Evolutionary conservation across 495 filamentous ascomycete species (phyloP).

Genomic region (Penicillium waksmanii): DNA sequence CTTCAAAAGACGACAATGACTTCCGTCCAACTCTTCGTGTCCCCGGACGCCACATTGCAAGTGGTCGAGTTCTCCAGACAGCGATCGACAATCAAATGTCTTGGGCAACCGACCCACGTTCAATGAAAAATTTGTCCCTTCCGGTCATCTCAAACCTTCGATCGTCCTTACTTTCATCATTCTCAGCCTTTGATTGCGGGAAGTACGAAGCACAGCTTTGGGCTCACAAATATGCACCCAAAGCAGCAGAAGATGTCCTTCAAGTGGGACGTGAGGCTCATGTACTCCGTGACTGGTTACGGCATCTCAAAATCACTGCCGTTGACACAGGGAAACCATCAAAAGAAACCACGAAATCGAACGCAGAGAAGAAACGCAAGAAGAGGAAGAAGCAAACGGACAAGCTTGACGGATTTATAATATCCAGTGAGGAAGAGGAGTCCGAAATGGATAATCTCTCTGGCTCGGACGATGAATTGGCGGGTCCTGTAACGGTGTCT

Average conservation of each 20-base stretch:
- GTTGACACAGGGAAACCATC: constrained; percentile 64
- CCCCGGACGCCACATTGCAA: constrained; percentile 40
- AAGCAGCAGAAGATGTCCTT: constrained; percentile 69
- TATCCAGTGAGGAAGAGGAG: constrained; percentile 81
- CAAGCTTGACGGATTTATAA: constrained; percentile 81
- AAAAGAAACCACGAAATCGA: constrained; percentile 46
- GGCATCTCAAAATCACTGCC: constrained; percentile 68
- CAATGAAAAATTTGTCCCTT: constrained; percentile 11
- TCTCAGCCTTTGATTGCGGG: constrained; percentile 81
- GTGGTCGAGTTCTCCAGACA: constrained; percentile 36
- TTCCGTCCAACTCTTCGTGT: constrained; percentile 29
- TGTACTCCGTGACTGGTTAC: constrained; percentile 85
- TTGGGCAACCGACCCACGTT: constrained; percentile 17
- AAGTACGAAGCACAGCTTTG: constrained; percentile 75
- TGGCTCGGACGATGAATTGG: constrained; percentile 63
- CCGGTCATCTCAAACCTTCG: constrained; percentile 65
- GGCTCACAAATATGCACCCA: constrained; percentile 86
- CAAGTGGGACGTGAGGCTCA: constrained; percentile 72
- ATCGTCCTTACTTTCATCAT: constrained; percentile 56
- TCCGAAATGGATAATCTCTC: constrained; percentile 74
- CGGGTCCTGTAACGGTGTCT: constrained; percentile 39
- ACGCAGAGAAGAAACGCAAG: constrained; percentile 53
- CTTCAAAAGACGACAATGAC: not conserved
- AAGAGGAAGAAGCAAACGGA: constrained; percentile 71
- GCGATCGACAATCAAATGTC: constrained; percentile 43